Base-by-base conservation (phyloP, 768 basidiomycete genomes). In the Cystobasidium ongulense region DNA sequence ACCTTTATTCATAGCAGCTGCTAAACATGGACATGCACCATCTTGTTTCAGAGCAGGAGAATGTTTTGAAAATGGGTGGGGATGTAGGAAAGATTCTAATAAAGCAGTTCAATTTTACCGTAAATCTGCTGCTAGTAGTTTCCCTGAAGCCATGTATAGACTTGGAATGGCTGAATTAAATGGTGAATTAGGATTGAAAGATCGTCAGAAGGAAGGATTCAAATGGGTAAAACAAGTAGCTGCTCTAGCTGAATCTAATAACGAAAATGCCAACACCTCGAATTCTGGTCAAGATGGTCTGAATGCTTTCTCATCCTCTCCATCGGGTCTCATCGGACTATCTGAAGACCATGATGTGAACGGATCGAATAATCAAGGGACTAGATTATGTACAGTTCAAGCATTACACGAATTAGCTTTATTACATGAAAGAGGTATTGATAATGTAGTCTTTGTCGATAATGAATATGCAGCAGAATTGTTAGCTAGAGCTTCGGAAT, bases 51-150 rank as follows among this genome's bases (percentile, higher is more conserved):
- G 95, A 35, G 90, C 94, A 0, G 96, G 93, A 36, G 94, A 94
- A 1, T 99, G 96, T 80, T 96, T 92, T 82, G 96, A 99, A 85
- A 94, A 97, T 78, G 96, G 94, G 33, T 98, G 95, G 96, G 96
- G 96, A 5, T 95, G 92, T 80, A 85, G 95, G 63, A 86, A 92
- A 17, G 96, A 98, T 81, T 88, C 87, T 21, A 88, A 88, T 53
- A 97, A 97, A 79, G 92, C 95, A 0, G 82, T 97, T 39, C 88
- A 90, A 72, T 96, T 93, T 83, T 98, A 89, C 84, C 82, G 90
- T 73, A 98, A 96, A 82, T 92, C 94, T 7, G 91, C 89, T 0
- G 92, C 93, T 0, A 87, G 91, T 0, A 85, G 89, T 15, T 94
- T 98, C 77, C 92, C 93, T 0, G 92, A 92, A 18, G 91, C 96